These are phyloP conservation scores for Spathaspora sp. DNA, from an alignment of 805 yeast species.

Conservation along the genomic window DNA sequence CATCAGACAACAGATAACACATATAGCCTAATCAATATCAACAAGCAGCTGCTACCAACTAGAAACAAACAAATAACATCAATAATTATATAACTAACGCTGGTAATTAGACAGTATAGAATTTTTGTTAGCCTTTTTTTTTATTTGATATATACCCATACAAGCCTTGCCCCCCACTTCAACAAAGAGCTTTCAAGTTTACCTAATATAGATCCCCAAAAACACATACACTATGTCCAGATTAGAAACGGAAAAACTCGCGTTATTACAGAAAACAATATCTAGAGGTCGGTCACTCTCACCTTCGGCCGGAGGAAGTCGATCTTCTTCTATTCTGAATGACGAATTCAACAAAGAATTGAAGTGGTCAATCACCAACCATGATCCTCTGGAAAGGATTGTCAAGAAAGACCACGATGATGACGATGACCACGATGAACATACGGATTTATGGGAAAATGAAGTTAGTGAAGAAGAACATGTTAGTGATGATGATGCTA, in stretches of 20 bases:
- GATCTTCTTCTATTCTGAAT: constrained; percentile 34
- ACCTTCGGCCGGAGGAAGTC: constrained; percentile 24
- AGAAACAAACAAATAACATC: not conserved
- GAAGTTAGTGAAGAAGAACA: constrained; percentile 58
- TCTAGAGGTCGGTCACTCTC: constrained; percentile 37
- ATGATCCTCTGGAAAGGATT: constrained; percentile 71
- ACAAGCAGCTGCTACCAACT: not conserved
- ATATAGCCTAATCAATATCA: not conserved
- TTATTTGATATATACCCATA: no score
- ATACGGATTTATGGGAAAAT: constrained; percentile 18
- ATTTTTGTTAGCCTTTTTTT: no score
- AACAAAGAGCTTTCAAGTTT: no score
- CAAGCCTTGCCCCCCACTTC: no score
- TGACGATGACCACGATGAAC: constrained; percentile 4
- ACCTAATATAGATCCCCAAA: no score
- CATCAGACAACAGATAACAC: not conserved
- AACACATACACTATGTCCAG: constrained; percentile 11
- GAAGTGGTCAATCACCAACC: constrained; percentile 65
- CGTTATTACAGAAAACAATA: constrained; percentile 35
- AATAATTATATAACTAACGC: not conserved
- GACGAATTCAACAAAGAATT: constrained; percentile 40
- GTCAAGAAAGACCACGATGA: constrained; percentile 11
- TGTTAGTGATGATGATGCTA: constrained; percentile 56
- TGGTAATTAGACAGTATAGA: not conserved
- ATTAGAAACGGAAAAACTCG: constrained; percentile 40